Conservation (phyloP, 306 rosid genomes). For the Sesbania bispinosa region DNA sequence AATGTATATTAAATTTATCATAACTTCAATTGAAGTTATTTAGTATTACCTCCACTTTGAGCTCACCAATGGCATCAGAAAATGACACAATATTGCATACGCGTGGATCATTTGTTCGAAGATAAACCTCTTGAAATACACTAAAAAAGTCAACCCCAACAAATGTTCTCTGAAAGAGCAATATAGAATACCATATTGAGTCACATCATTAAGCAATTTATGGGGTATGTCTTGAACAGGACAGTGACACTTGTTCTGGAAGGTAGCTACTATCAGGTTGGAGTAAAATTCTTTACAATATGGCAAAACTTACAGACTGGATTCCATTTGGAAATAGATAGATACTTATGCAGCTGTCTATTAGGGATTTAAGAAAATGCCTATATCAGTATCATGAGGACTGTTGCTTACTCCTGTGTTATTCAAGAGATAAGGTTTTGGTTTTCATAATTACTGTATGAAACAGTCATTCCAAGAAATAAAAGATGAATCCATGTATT, state of each 20-base stretch:
- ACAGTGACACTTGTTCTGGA: not conserved
- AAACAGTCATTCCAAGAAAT: not conserved
- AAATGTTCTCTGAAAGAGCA: conserved; percentile 78
- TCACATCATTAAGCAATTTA: conserved; percentile 15
- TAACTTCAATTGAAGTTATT: conserved; percentile 15
- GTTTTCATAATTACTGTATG: not conserved
- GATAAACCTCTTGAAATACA: conserved; percentile 89
- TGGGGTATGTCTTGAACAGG: conserved; percentile 17
- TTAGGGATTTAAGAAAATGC: not conserved
- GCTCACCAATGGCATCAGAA: conserved; percentile 94
- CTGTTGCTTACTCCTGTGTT: not conserved
- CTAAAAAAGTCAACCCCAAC: conserved; percentile 88
- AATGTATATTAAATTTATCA: conserved; percentile 18
- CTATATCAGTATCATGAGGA: not conserved
- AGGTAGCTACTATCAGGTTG: not conserved
- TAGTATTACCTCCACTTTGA: conserved; percentile 86
- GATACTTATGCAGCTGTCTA: not conserved
- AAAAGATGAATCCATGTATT: not conserved
- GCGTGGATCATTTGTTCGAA: conserved; percentile 78
- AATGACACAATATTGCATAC: conserved; percentile 77
- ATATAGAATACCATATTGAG: conserved; percentile 25
- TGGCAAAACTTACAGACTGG: not conserved
- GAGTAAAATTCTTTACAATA: conserved; percentile 16
- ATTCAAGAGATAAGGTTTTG: not conserved
- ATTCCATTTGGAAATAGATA: not conserved